Evolutionary conservation across 257 asterid species (phyloP), one percentile per base, ranked within the genome.

Genomic region (Gentiana macrophylla): DNA sequence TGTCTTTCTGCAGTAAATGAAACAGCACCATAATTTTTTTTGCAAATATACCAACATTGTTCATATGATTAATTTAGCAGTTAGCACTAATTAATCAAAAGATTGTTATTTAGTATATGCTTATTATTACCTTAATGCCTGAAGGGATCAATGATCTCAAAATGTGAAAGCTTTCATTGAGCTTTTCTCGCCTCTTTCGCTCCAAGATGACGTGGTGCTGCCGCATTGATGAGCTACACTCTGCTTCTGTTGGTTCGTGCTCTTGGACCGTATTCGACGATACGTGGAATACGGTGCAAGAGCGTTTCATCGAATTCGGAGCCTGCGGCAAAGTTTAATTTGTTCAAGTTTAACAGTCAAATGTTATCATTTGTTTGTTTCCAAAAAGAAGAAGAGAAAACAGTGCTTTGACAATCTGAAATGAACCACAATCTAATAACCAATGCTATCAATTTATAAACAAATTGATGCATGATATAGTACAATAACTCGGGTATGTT

Each of bases 111-210:
- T 24, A 24, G 24, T 24, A 24, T 24, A 24, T 24, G 24, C 24
- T 24, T 4, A 1, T 41, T 5, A 32, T 12, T 72, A 86, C 95
- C 95, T 86, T 89, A 4, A 83, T 67, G 63, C 82, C 93, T 0
- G 86, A 74, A 57, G 95, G 97, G 62, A 89, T 86, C 53, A 89
- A 66, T n/a, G 90, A 72, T 68, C 93, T 76, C 38, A 89, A 66
- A 1, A 67, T 56, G 53, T 81, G 87, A 46, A 79, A 83, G 80
- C 85, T 84, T 24, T 89, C 93, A 15, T 81, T 89, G 9, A 83
- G 71, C 64, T 75, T 77, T 65, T 83, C 86, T 0, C 95, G 73
- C 2, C 97, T 53, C 64, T 67, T 75, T 66, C 93, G 60, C 70
- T 89, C 97, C 0, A 86, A 70, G 32, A 86, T 81, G 86, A 80